Evolutionary conservation across 1,284 basidiomycete genomes (phyloP).

Genomic region (Irpex sp.): DNA sequence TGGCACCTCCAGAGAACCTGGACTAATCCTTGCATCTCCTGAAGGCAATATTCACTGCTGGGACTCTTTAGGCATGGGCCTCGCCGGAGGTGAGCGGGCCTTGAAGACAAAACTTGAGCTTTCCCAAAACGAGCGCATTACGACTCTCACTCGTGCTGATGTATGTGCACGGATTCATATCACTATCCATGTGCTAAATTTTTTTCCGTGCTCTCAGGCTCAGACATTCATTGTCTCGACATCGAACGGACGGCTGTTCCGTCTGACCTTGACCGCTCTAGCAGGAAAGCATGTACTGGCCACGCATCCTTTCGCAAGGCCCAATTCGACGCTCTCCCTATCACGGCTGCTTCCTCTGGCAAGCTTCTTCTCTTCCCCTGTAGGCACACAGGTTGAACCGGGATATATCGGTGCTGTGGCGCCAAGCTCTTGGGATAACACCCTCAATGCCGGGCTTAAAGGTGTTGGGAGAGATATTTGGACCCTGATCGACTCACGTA

Average conservation of each 20-base stretch:
- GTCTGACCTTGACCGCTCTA: conserved; percentile 58
- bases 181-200: background rate
- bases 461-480: conserved; percentile 41
- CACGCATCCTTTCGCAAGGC: conserved; percentile 53
- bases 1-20: conserved; percentile 68
- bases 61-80: conserved; percentile 76
- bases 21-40: conserved; percentile 65
- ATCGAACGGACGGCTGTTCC: conserved; percentile 61
- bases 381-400: conserved; percentile 30
- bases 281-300: conserved; percentile 64
- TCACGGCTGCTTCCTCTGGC: conserved; percentile 49
- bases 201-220: conserved; percentile 33
- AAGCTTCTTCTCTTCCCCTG: conserved; percentile 34
- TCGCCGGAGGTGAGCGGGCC: conserved; percentile 76
- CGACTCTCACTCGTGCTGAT: conserved; percentile 60
- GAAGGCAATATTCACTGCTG: conserved; percentile 70
- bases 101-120: conserved; percentile 50
- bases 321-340: conserved; percentile 49
- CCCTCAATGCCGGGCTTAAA: conserved; percentile 27
- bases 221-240: conserved; percentile 69
- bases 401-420: conserved; percentile 62
- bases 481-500: conserved; percentile 59
- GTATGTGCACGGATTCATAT: conserved; percentile 34
- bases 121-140: conserved; percentile 51
- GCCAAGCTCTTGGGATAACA: conserved; percentile 35